A percentile compares a stretch with the other conserved stretches of the same genome.
Conservation (phyloP, 495 filamentous ascomycete genomes). For the Tetracladium marchalianum region DNA sequence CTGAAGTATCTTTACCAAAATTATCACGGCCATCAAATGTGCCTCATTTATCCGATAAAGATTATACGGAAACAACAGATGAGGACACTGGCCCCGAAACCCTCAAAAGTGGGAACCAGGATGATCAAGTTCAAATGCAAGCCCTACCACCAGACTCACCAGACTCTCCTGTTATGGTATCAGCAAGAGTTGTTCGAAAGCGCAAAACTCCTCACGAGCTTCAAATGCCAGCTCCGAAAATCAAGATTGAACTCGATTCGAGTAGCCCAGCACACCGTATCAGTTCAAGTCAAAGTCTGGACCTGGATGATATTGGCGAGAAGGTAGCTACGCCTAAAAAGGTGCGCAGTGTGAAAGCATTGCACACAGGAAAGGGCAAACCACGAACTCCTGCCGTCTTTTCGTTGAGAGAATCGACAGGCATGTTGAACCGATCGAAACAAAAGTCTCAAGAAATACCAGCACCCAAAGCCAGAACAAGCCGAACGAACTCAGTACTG, state of each 20-base stretch:
- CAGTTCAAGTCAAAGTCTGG: slow-evolving; percentile 47
- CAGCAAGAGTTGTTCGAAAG: slow-evolving; percentile 6
- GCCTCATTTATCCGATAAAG: background rate
- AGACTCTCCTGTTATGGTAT: slow-evolving; percentile 33
- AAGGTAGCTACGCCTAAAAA: slow-evolving; percentile 57
- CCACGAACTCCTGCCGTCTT: no score
- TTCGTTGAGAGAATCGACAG: no score
- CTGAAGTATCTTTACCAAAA: background rate
- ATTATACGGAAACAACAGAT: background rate
- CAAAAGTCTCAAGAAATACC: background rate
- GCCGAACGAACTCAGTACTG: slow-evolving; percentile 13
- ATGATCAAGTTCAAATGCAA: slow-evolving; percentile 4
- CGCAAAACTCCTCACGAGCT: slow-evolving; percentile 2
- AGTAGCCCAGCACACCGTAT: slow-evolving; percentile 28
- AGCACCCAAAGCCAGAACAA: background rate
- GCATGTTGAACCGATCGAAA: background rate
- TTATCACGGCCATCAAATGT: background rate
- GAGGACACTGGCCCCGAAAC: no score
- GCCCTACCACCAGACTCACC: slow-evolving; percentile 24
- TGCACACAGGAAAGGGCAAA: no score
- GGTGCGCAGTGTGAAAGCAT: slow-evolving; percentile 7
- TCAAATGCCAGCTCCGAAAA: background rate
- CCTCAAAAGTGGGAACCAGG: background rate
- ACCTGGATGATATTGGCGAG: slow-evolving; percentile 61
- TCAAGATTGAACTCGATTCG: slow-evolving; percentile 23